These are phyloP conservation scores for Sanguinoderma infundibulare DNA, from an alignment of 1,284 basidiomycete genomes.

Conservation along the genomic window DNA sequence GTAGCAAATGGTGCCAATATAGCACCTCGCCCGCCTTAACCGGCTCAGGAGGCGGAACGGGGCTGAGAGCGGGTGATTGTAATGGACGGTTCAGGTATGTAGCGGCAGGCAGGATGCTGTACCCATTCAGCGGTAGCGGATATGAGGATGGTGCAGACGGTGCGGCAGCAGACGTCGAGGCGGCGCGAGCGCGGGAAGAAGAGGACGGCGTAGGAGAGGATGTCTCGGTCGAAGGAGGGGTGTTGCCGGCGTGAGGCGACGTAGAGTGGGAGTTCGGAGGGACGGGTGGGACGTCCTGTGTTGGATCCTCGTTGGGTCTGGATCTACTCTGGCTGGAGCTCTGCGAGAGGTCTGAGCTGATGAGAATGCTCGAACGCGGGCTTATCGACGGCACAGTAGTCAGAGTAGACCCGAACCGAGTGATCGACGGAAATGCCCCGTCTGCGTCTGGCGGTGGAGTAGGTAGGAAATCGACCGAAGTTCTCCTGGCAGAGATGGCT, in stretches of 20 bases:
- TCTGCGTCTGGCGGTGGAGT: slow-evolving; percentile 8
- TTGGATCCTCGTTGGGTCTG: slow-evolving; percentile 9
- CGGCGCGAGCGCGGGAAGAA: slow-evolving; percentile 23
- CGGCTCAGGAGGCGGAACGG: slow-evolving; percentile 18
- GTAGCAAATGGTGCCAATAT: slow-evolving; percentile 80
- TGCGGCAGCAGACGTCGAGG: slow-evolving; percentile 31
- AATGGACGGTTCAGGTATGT: slow-evolving; percentile 12
- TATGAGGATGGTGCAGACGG: slow-evolving; percentile 19
- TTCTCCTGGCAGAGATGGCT: slow-evolving; percentile 19
- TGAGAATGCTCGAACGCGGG: background rate
- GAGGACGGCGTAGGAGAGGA: slow-evolving; percentile 6
- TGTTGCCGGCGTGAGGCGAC: slow-evolving; percentile 36
- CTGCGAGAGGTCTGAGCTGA: background rate
- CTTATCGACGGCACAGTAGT: background rate
- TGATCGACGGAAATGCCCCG: background rate
- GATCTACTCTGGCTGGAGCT: background rate
- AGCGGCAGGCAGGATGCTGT: slow-evolving; percentile 10
- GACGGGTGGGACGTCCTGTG: slow-evolving; percentile 41
- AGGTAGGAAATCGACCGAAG: slow-evolving; percentile 18
- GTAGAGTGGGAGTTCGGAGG: slow-evolving; percentile 19
- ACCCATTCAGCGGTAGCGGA: slow-evolving; percentile 1
- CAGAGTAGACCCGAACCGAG: background rate
- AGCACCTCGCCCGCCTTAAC: slow-evolving; percentile 70
- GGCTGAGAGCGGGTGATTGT: slow-evolving; percentile 16
- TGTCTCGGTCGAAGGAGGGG: slow-evolving; percentile 33